phyloP scores from a whole-genome alignment of 495 filamentous ascomycete species.

The Saxispiralis lemnorum region DNA sequence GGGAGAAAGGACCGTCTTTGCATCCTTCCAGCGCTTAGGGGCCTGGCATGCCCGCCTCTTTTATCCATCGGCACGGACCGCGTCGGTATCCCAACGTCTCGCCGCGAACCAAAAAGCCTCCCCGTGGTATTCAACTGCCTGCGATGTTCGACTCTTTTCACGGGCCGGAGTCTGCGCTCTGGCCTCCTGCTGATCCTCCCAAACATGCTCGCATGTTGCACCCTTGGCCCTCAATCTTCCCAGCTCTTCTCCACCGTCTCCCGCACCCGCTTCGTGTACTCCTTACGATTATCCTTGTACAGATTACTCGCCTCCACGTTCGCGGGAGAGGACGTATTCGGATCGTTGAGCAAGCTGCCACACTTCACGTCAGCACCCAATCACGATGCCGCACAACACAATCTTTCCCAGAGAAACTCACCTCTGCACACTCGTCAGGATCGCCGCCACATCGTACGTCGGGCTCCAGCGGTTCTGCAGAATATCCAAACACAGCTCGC shows the following conservation, averaged over 20 bases:
- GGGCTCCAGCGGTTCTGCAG: constrained; percentile 97
- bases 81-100: no score
- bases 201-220: background rate
- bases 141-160: no score
- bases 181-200: background rate
- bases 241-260: constrained; percentile 99
- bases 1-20: no score
- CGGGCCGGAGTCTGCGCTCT: no score
- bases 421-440: constrained; percentile 96
- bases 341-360: constrained; percentile 82
- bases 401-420: constrained; percentile 22
- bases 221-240: constrained; percentile 38
- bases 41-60: no score
- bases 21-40: no score
- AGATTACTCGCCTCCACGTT: constrained; percentile 97
- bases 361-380: background rate
- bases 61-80: no score
- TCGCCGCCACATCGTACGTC: constrained; percentile 93
- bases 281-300: constrained; percentile 93
- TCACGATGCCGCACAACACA: background rate
- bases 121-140: no score
- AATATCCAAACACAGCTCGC: constrained; percentile 92
- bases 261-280: constrained; percentile 85
- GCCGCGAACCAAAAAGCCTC: no score
- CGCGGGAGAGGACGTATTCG: constrained; percentile 89